Evolutionary conservation across 306 rosid species (phyloP).

Genomic region (Astragalus glycyphyllos): DNA sequence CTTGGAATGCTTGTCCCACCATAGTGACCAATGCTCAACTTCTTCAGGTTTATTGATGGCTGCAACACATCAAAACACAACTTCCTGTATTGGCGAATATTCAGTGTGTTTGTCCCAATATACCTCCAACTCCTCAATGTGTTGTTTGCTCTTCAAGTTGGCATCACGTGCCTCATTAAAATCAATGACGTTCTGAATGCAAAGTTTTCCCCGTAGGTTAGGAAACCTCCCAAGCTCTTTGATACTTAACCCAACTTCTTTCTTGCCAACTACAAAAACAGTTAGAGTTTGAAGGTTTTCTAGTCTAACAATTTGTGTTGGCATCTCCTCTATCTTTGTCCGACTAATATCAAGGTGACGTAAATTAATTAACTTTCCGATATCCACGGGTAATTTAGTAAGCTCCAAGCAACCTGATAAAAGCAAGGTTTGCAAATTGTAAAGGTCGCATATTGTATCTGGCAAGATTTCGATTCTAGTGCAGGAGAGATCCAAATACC

Average conservation of each 20-base stretch:
- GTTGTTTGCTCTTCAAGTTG: neutral
- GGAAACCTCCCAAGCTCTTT: neutral
- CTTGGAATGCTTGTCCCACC: conserved; percentile 22
- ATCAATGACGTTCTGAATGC: neutral
- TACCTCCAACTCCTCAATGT: neutral
- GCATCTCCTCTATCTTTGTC: neutral
- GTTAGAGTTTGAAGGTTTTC: conserved; percentile 6
- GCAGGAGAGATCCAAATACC: neutral
- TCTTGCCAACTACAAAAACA: neutral
- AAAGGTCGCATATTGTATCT: neutral
- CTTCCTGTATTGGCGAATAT: neutral
- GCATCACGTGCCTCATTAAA: neutral
- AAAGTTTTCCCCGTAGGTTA: neutral
- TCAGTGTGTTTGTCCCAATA: neutral
- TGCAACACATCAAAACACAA: conserved; percentile 4
- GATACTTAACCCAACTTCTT: neutral
- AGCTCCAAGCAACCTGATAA: neutral
- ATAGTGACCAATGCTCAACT: neutral
- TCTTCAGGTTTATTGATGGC: neutral
- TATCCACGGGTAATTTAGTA: neutral
- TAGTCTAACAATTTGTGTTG: neutral
- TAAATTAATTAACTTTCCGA: neutral
- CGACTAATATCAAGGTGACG: neutral
- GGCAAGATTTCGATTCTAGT: neutral
- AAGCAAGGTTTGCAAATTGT: conserved; percentile 9